Evolutionary conservation across 2,329 filamentous ascomycete genomes (phyloP).

Genomic region (Nectriaceae sp.): DNA sequence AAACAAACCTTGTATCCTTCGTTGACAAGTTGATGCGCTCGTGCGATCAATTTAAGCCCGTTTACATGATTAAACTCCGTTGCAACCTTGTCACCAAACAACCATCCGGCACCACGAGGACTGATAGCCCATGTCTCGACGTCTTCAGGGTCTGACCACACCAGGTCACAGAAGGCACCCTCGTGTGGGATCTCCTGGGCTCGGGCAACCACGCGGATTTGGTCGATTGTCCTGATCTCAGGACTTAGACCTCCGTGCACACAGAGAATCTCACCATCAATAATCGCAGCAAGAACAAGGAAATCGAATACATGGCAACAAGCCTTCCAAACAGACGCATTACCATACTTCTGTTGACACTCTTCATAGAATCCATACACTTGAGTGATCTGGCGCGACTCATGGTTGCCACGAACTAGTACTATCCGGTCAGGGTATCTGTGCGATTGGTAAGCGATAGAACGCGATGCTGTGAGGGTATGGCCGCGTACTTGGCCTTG

Average conservation of each 20-base stretch:
- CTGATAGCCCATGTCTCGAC: conserved; percentile 95
- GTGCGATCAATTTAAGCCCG: conserved; percentile 89
- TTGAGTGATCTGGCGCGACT: conserved; percentile 95
- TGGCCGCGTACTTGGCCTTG: conserved; percentile 63
- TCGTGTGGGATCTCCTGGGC: conserved; percentile 98
- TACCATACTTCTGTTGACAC: conserved; percentile 97
- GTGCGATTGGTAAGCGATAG: conserved; percentile 20
- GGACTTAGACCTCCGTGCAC: conserved; percentile 91
- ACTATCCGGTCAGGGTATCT: conserved; percentile 96
- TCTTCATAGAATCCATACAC: conserved; percentile 99
- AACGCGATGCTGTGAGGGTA: not conserved
- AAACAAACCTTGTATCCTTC: conserved; percentile 87
- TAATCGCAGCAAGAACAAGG: conserved; percentile 92
- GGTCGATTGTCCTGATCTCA: conserved; percentile 95
- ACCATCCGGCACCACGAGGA: conserved; percentile 93
- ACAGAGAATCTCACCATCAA: conserved; percentile 97
- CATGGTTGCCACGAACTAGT: conserved; percentile 95
- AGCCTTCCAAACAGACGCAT: conserved; percentile 99
- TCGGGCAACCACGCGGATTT: conserved; percentile 97
- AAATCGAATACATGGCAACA: conserved; percentile 99
- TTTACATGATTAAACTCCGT: conserved; percentile 98
- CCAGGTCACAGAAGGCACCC: conserved; percentile 95
- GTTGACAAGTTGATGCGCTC: conserved; percentile 97
- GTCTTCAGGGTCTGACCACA: conserved; percentile 98
- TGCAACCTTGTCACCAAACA: conserved; percentile 96